Evolutionary conservation across 2,329 filamentous ascomycete genomes (phyloP), one percentile per base, ranked within the genome.

Genomic region (Epicoccum nigrum): DNA sequence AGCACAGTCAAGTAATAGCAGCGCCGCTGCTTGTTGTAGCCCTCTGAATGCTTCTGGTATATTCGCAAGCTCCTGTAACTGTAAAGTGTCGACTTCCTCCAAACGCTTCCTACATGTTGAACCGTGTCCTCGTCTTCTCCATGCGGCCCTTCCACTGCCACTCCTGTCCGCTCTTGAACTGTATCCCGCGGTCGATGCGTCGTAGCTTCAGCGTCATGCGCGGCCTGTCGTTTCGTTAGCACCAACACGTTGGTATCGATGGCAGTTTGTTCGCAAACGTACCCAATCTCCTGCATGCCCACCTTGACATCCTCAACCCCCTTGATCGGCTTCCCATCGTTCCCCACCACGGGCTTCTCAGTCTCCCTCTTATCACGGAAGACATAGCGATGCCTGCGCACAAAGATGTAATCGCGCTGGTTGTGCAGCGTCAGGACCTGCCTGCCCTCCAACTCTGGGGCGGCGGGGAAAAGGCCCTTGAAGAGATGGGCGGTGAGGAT

Each of bases 61-160:
- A 7, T 25, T 7, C 30, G 13, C 30, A 31, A 31, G 15, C 13
- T 15, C 30, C 6, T 31, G 30, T 13, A n/a, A 31, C 23, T 2
- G 23, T 25, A 4, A 25, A 25, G 9, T 25, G 23, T 25, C 6
- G 9, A 9, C 9, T 6, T 7, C 23, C 9, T 6, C 23, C 6
- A 25, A 25, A 25, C 17, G 15, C 16, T 11, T 19, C 51, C 54
- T 76, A 97, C 70, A 99, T 79, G 75, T 95, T 94, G 78, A 97
- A 99, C 71, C 90, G 87, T 62, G 93, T 97, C 67, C 94, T 83
- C 69, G 89, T 81, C 80, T 97, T 97, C 78, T 99, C 94, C 87
- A 94, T 95, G 70, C 86, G 86, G 9, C 89, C 88, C 77, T 96
- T 95, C 94, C 94, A 99, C 72, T 97, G 85, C 93, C 94, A 97